Evolutionary conservation across 2,329 filamentous ascomycete species (phyloP), one percentile per base, ranked within the genome.

Genomic region (Polychaeton citri): DNA sequence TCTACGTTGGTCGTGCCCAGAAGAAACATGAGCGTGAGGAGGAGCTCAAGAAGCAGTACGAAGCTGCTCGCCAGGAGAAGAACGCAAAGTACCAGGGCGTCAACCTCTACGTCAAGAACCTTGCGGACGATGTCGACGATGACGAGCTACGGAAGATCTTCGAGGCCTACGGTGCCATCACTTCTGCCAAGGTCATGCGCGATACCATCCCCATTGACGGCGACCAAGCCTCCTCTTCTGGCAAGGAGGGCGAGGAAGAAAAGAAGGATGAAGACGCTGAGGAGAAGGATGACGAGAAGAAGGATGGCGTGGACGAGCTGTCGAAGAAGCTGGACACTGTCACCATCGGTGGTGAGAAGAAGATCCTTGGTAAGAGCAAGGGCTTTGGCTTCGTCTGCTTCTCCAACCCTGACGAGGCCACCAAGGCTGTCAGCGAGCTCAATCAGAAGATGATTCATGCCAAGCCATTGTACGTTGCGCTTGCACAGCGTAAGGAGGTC

Each of bases 11-110:
- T 51, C 87, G 90, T 61, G 90, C 90, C 39, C 90, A 96, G 73
- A 98, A 98, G 83, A 98, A 98, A 75, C 90, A 96, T 62, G 90
- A 98, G 72, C 90, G 90, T 55, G 90, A 98, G 71, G 90, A 98
- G 69, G 90, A 98, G 68, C 79, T 98, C 43, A 87, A 90, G 69
- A 93, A 85, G 73, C 93, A 94, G 57, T 96, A 98, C 64, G 90
- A 98, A 67, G 88, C 88, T 55, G 86, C 86, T 53, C 88, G 90
- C 54, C 73, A 92, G 54, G 90, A 98, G 75, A 98, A 98, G 74
- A 87, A 86, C 62, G 92, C 77, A 70, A 98, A 98, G 72, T 98
- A 98, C 68, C 86, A 94, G 69, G 90, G 90, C 50, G 90, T 98
- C 63, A 98, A 98, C 71, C 75, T 98, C 34, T 98, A 98, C 71